phyloP scores from a whole-genome alignment of 2,329 filamentous ascomycete species.

The Ophiostoma australiae region DNA sequence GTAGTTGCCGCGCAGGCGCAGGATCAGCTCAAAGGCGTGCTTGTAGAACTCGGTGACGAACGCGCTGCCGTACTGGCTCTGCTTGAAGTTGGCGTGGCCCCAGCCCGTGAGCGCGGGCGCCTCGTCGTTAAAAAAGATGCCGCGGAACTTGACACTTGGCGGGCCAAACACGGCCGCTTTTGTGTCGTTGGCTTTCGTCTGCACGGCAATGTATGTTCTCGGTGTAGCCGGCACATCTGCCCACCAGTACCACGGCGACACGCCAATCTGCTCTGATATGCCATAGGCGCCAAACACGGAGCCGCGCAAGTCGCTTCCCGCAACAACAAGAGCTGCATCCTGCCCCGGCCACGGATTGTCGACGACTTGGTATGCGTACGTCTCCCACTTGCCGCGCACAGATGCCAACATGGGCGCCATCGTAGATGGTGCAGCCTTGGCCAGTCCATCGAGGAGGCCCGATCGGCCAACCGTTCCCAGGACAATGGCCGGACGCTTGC shows the following conservation, averaged over 20 bases:
- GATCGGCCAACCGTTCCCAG: not conserved
- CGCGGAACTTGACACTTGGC: not conserved
- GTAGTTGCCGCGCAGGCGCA: too few species aligned
- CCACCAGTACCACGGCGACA: not conserved
- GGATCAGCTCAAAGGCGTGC: not conserved
- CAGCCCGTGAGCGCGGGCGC: not conserved
- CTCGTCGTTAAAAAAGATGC: not conserved
- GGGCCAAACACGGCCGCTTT: not conserved
- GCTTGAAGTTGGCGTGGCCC: not conserved
- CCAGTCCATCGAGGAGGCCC: not conserved
- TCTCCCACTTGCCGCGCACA: not conserved
- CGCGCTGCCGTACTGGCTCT: not conserved
- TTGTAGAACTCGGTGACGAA: not conserved
- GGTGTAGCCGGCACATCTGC: not conserved
- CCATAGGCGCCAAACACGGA: not conserved
- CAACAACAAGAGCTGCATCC: not conserved
- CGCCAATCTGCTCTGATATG: not conserved
- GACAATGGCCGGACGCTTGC: not conserved
- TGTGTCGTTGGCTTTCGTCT: not conserved
- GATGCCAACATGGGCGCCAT: not conserved
- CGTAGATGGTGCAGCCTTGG: not conserved
- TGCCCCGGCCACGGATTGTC: not conserved
- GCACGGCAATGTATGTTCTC: not conserved
- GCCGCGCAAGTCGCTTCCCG: not conserved
- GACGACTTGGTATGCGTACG: not conserved